Percentiles rank a stretch among this genome's conserved stretches.
Evolutionary conservation across 495 filamentous ascomycete genomes (phyloP).

Genomic region (Chaetomidium leptoderma): DNA sequence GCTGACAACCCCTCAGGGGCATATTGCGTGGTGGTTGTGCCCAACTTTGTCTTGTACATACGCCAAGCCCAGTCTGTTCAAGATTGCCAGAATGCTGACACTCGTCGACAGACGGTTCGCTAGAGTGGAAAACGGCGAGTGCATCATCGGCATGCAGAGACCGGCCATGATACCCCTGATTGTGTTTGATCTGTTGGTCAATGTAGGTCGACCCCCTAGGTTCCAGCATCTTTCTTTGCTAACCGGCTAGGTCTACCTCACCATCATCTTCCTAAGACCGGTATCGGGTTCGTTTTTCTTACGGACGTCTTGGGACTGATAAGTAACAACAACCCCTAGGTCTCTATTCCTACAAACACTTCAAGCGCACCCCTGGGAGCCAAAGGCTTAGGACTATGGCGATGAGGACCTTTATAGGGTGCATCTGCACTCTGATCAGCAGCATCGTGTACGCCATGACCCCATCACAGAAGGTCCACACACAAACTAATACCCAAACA

Average conservation of each 20-base stretch:
- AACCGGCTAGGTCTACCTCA: constrained; percentile 47
- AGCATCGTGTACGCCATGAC: constrained; percentile 40
- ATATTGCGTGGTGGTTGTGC: constrained; percentile 42
- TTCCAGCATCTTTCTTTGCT: not conserved
- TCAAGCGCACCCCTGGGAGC: constrained; percentile 32
- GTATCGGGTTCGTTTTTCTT: constrained; percentile 37
- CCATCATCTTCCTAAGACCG: constrained; percentile 46
- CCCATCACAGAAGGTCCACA: not conserved
- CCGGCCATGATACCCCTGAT: constrained; percentile 50
- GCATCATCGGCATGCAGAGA: constrained; percentile 51
- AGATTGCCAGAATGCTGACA: constrained; percentile 3
- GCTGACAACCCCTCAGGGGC: constrained; percentile 35
- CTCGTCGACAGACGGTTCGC: constrained; percentile 39
- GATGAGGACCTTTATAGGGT: constrained; percentile 48
- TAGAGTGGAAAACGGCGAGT: constrained; percentile 43
- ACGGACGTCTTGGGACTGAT: not conserved
- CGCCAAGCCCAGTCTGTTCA: constrained; percentile 22
- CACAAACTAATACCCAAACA: constrained; percentile 9
- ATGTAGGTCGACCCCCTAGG: constrained; percentile 32
- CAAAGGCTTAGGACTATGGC: constrained; percentile 39
- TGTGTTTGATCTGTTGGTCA: constrained; percentile 45
- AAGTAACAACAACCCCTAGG: constrained; percentile 19
- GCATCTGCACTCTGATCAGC: constrained; percentile 44
- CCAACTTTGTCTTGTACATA: constrained; percentile 54
- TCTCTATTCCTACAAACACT: constrained; percentile 41